Base-by-base conservation (phyloP, 73 alveolate species). In the Stentor roeselii region DNA sequence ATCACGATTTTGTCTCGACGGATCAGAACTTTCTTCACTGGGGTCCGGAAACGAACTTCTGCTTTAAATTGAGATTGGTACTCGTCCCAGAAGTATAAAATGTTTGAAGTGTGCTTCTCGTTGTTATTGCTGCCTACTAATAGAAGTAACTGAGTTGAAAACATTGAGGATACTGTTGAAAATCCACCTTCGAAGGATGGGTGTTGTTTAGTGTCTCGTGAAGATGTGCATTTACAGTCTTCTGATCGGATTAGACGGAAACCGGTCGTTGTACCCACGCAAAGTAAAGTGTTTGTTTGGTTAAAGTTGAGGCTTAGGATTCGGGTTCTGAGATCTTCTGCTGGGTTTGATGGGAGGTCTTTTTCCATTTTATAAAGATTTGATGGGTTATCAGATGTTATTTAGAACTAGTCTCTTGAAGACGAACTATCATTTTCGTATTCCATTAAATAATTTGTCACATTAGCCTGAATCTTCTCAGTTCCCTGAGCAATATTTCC, bases 71-170 rank as follows among this genome's bases (percentile, higher is more conserved):
- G 41, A 11, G 37, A 21, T n/a, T 67, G 80, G 80, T 67, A 67
- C 34, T 67, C 80, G 80, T 67, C 80, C 80, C 80, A 67, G 34
- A 67, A 67, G 37, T 67, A 67, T 21, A 67, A n/a, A n/a, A 67
- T 32, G 80, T 67, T 67, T 67, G 80, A 40, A 30, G 0, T 21
- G 2, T 67, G 37, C 42, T 32, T 36, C 2, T 36, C 27, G 80
- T 67, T 67, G 21, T 67, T 40, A 67, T 27, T 36, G 41, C 80
- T 67, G 2, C 80, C 80, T 15, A 67, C 80, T 21, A 67, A 30
- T 36, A 36, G 34, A 40, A 67, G 21, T 21, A 67, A 32, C 41
- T 67, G 80, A 32, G 80, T 67, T 21, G 80, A 67, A 67, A 67
- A 67, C 80, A 67, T 67, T 14, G 80, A 32, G 37, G 80, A 21